phyloP scores from a whole-genome alignment of 2,329 filamentous ascomycete species.

The Fusarium burgessii region DNA sequence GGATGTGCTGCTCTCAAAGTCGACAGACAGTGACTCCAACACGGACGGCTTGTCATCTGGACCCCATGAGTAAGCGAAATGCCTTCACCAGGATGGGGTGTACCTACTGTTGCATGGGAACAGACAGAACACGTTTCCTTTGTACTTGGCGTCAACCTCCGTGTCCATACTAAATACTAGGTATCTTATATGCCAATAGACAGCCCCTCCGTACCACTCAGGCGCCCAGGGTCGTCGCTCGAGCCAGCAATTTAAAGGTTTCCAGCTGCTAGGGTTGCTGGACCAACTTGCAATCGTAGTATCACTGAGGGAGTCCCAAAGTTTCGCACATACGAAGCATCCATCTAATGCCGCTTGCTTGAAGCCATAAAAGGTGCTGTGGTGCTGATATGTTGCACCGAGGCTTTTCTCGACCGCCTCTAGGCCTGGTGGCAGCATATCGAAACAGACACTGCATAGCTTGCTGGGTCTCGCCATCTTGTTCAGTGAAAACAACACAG shows the following conservation, averaged over 20 bases:
- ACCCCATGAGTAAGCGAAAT: rapidly evolving
- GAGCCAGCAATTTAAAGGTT: background rate
- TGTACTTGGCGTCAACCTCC: rapidly evolving
- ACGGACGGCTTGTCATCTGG: background rate
- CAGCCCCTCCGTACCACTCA: background rate
- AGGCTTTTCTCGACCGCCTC: background rate
- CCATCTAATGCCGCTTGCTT: background rate
- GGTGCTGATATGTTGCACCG: background rate
- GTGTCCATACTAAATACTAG: background rate
- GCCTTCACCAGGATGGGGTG: background rate
- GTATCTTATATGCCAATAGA: background rate
- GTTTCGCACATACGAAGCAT: background rate
- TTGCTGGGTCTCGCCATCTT: background rate
- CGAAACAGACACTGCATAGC: background rate
- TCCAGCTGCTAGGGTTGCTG: background rate
- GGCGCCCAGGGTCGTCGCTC: background rate
- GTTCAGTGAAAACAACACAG: too few species aligned
- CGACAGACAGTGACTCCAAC: rapidly evolving
- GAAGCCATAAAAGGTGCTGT: background rate
- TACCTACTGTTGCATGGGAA: background rate
- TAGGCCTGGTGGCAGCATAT: background rate
- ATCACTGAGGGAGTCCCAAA: background rate
- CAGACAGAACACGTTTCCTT: background rate
- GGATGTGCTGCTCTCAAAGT: background rate
- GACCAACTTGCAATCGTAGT: background rate